A percentile compares a stretch with the other conserved stretches of the same genome.
Conservation (phyloP, 225 moss, liverwort and hornwort species). For the Neckera pumila region DNA sequence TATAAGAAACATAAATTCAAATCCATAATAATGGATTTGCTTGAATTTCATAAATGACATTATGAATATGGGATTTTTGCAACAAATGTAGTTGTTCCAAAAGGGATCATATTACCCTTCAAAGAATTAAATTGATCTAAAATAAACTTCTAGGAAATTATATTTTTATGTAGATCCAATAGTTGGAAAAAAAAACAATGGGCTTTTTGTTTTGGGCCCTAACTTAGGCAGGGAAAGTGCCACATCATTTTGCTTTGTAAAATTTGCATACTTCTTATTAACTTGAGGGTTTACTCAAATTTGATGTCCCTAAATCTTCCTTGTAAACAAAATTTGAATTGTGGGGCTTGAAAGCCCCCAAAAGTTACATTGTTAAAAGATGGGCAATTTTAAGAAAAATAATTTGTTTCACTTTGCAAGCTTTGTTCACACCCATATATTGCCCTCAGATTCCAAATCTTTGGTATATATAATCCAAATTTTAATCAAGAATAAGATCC, state of each 20-base stretch:
- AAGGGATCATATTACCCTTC: too few species aligned
- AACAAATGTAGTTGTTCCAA: neutral
- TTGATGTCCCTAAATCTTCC: neutral
- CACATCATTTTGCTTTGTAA: neutral
- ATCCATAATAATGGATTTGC: too few species aligned
- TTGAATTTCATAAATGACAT: too few species aligned
- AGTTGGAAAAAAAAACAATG: neutral
- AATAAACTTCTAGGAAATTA: neutral
- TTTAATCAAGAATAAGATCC: neutral
- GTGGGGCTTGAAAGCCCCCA: neutral
- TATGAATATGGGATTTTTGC: too few species aligned
- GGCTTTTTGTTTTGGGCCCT: rapidly evolving
- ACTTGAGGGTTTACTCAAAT: neutral
- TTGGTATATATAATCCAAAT: rapidly evolving
- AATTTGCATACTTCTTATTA: neutral
- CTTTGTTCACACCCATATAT: neutral
- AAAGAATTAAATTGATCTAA: neutral
- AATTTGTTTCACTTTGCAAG: neutral
- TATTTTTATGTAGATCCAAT: neutral
- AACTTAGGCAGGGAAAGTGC: rapidly evolving
- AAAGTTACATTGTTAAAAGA: neutral
- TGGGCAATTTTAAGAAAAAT: too few species aligned
- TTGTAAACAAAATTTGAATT: neutral
- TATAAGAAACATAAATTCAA: too few species aligned
- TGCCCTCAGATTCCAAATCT: rapidly evolving